A percentile compares a stretch with the other conserved stretches of the same genome.
phyloP scores from a whole-genome alignment of 2,329 filamentous ascomycete genomes.

The Cadophora luteo-olivacea region DNA sequence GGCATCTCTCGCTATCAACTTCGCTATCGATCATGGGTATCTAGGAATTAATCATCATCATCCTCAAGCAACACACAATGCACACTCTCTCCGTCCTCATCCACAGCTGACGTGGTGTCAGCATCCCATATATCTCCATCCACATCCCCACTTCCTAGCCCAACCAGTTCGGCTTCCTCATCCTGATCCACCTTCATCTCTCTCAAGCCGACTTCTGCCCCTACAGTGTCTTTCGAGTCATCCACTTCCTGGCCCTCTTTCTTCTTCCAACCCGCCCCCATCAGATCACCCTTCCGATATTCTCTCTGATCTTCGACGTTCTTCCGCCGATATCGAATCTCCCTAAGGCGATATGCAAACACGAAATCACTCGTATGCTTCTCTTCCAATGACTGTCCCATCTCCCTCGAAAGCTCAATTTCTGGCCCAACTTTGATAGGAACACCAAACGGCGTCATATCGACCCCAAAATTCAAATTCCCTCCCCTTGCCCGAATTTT shows the following conservation, averaged over 20 bases:
- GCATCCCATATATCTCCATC: slow-evolving; percentile 14
- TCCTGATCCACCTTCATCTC: neutral
- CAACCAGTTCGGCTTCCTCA: slow-evolving; percentile 19
- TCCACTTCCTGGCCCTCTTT: neutral
- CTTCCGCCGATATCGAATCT: slow-evolving; percentile 27
- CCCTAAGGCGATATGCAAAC: slow-evolving; percentile 30
- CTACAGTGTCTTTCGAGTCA: neutral
- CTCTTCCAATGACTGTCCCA: slow-evolving; percentile 14
- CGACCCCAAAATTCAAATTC: slow-evolving; percentile 27
- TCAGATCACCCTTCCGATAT: slow-evolving; percentile 25
- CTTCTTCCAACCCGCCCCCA: slow-evolving; percentile 13
- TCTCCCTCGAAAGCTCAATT: neutral
- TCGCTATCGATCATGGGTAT: neutral
- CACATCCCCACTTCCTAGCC: slow-evolving; percentile 18
- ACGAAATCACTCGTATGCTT: slow-evolving; percentile 26
- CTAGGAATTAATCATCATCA: slow-evolving; percentile 10
- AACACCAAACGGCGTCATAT: slow-evolving; percentile 21
- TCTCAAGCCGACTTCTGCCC: neutral
- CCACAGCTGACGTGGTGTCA: slow-evolving; percentile 14
- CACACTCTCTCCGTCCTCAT: slow-evolving; percentile 26
- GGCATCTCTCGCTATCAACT: neutral
- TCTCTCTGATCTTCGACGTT: slow-evolving; percentile 22
- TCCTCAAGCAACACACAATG: slow-evolving; percentile 17
- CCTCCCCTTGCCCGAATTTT: slow-evolving; percentile 19
- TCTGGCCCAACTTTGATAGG: slow-evolving; percentile 28